phyloP scores from a whole-genome alignment of 1,139 yeast genomes.

The Yamadazyma spencermartinsiae region DNA sequence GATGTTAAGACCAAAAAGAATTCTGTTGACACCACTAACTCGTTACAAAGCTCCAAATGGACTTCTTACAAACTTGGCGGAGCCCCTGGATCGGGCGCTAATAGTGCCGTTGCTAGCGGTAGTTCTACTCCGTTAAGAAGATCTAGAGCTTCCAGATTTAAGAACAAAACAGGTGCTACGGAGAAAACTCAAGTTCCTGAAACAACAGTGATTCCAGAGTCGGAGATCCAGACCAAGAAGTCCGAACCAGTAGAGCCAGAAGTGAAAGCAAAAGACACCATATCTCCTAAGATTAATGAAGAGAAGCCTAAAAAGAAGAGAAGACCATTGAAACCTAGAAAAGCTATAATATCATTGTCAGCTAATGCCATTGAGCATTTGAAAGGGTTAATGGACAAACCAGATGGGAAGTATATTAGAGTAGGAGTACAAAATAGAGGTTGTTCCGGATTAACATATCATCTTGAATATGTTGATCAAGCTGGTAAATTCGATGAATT shows the following conservation, averaged over 20 bases:
- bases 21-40: constrained; percentile 13
- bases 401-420: constrained; percentile 84
- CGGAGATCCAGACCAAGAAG: constrained; percentile 7
- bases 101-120: background rate
- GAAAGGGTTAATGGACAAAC: constrained; percentile 65
- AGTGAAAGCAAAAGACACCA: constrained; percentile 3
- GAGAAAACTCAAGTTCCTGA: constrained; percentile 9
- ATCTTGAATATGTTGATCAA: constrained; percentile 81
- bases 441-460: constrained; percentile 91
- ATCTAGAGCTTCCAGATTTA: constrained; percentile 40
- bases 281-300: constrained; percentile 10
- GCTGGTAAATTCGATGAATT: constrained; percentile 95
- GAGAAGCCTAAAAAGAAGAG: constrained; percentile 42
- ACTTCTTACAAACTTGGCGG: constrained; percentile 21
- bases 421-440: constrained; percentile 96
- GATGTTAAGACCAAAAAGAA: constrained; percentile 14
- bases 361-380: constrained; percentile 75
- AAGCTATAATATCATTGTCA: constrained; percentile 81
- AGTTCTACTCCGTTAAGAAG: constrained; percentile 27
- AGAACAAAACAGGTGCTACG: constrained; percentile 17
- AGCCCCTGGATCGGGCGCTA: constrained; percentile 10
- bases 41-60: constrained; percentile 22
- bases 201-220: constrained; percentile 6
- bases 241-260: constrained; percentile 2
- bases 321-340: constrained; percentile 74